These are phyloP conservation scores for Podosphaera xanthii DNA, from an alignment of 2,329 filamentous ascomycete genomes.

Conservation along the genomic window DNA sequence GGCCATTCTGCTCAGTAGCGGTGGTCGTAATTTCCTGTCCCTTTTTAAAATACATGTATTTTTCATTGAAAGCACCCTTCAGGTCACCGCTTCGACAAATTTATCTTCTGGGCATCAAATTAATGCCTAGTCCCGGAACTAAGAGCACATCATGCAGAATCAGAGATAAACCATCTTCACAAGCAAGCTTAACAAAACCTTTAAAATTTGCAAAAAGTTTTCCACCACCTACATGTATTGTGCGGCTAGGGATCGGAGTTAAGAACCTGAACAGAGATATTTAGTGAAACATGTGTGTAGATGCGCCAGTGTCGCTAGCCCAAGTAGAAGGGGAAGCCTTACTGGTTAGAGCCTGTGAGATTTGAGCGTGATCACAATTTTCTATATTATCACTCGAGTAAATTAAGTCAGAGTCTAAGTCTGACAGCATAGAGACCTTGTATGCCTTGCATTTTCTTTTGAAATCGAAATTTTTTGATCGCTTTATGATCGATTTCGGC, in stretches of 20 bases:
- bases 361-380: not conserved
- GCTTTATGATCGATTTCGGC: not conserved
- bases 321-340: slow-evolving; percentile 1
- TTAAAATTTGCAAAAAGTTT: not conserved
- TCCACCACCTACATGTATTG: not conserved
- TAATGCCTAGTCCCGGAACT: not conserved
- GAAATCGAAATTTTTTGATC: not conserved
- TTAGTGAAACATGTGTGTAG: not conserved
- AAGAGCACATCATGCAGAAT: not conserved
- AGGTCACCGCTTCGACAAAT: not conserved
- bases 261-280: not conserved
- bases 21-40: not conserved
- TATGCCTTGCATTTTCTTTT: not conserved
- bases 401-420: not conserved
- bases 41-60: not conserved
- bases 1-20: not conserved
- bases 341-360: not conserved
- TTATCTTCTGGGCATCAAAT: not conserved
- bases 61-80: not conserved
- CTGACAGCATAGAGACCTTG: not conserved
- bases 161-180: not conserved
- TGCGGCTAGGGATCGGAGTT: not conserved
- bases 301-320: not conserved
- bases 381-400: not conserved
- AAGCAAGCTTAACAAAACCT: not conserved